Base-by-base conservation (phyloP, 2,329 filamentous ascomycete species). In the Chalaropsis thielavioides region DNA sequence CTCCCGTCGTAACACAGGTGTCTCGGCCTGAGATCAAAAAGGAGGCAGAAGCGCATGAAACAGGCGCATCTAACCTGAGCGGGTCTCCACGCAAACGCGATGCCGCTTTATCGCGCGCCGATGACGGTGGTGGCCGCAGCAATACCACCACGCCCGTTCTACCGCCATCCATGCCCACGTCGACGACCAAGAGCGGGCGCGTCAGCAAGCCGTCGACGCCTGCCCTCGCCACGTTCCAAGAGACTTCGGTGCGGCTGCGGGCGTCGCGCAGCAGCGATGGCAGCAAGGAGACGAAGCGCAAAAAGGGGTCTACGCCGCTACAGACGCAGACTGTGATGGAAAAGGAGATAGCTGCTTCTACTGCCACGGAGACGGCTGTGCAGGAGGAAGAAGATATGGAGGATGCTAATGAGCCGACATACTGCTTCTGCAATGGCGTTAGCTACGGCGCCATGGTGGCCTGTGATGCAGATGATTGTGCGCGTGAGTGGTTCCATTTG, bases 381-480 rank as follows among this genome's bases (percentile, higher is more conserved):
- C 69, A 70, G 1, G 70, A 71, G 3, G 77, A 79, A 13, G 76
- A 77, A 4, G 85, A 84, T 13, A 83, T 84, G 7, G 84, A 87
- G 44, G 86, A 87, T 67, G 83, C 81, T 3, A 83, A 88, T 68
- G 88, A 92, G 72, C 86, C 85, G 44, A 79, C 84, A 15, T 92
- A 92, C 73, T 90, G 89, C 74, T 89, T 89, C 75, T 91, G 89
- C 73, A 87, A 90, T 70, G 82, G 85, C 60, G 85, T 90, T 64
- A 90, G 87, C 71, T 92, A 90, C 71, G 88, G 89, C 22, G 88
- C 90, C 75, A 92, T 92, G 89, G 87, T 92, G 54, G 89, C 86
- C 1, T 92, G 88, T 71, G 89, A 92, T 72, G 84, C 84, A 7
- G 82, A 86, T 67, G 82, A 83, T 61, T 92, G 89, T 74, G 81